Percentiles rank a stretch among this genome's conserved stretches.
These are phyloP conservation scores for Nicotiana sylvestris DNA, from an alignment of 257 asterid species.

Conservation along the genomic window DNA sequence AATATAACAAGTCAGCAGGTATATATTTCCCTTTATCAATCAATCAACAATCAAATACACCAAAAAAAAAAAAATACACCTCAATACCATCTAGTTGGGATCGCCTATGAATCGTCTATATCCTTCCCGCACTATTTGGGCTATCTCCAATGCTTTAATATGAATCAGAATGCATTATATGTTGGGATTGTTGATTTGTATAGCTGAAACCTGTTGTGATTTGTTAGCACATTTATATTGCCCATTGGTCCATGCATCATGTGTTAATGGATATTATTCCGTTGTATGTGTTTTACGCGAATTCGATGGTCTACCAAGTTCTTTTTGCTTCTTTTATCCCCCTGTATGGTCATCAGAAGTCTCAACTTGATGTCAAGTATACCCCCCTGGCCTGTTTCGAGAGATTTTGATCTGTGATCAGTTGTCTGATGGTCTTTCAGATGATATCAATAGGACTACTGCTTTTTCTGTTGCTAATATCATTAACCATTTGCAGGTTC, in stretches of 20 bases:
- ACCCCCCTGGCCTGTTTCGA: neutral
- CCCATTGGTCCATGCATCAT: neutral
- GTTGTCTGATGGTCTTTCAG: neutral
- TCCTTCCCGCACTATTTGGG: neutral
- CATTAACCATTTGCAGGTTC: constrained; percentile 52
- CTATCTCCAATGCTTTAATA: neutral
- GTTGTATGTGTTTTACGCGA: neutral
- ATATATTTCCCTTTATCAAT: neutral
- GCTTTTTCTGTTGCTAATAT: constrained; percentile 21
- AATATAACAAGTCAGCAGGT: neutral
- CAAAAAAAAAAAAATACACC: neutral
- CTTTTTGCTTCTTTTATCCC: neutral
- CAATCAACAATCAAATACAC: neutral
- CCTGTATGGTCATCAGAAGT: neutral
- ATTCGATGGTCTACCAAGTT: neutral
- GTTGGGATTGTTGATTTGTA: neutral
- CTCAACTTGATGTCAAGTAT: neutral
- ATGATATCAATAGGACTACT: neutral
- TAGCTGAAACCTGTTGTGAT: neutral
- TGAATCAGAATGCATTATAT: neutral
- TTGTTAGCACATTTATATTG: neutral
- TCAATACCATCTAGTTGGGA: neutral
- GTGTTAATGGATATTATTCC: neutral
- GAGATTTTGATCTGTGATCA: neutral
- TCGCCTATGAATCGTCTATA: neutral